Evolutionary conservation across 2,329 filamentous ascomycete species (phyloP).

Genomic region (Xylaria hypoxylon): DNA sequence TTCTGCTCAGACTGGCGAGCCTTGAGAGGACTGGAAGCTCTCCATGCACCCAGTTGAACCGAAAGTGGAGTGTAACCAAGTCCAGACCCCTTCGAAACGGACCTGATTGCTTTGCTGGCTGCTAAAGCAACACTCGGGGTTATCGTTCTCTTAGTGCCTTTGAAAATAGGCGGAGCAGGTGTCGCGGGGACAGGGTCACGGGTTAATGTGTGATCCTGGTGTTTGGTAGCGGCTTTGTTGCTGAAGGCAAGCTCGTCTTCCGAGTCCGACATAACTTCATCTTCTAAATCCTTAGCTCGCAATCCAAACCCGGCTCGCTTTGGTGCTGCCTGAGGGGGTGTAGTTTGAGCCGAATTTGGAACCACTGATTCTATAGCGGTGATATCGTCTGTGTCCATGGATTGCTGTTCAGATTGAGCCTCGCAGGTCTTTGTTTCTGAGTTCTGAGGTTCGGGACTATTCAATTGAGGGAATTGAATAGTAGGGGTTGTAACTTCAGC

Average conservation of each 20-base stretch:
- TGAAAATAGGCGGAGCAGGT: conserved; percentile 54
- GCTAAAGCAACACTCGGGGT: conserved; percentile 47
- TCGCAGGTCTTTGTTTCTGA: conserved; percentile 2
- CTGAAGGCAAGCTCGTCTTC: conserved; percentile 63
- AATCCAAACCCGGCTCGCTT: conserved; percentile 56
- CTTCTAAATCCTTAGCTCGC: conserved; percentile 61
- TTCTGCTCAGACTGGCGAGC: conserved; percentile 47
- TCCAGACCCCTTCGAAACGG: conserved; percentile 49
- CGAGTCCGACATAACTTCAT: conserved; percentile 61
- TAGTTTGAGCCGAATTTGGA: conserved; percentile 40
- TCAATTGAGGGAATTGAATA: background rate
- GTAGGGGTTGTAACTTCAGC: conserved; percentile 45
- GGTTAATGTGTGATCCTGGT: conserved; percentile 45
- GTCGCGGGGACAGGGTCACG: conserved; percentile 55
- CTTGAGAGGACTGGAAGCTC: conserved; percentile 67
- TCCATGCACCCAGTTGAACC: conserved; percentile 71
- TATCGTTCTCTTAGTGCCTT: conserved; percentile 41
- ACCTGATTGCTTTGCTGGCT: conserved; percentile 48
- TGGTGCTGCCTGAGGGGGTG: conserved; percentile 49
- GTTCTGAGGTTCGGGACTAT: conserved; percentile 4
- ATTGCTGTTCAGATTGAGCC: background rate
- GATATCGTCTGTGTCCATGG: conserved; percentile 44
- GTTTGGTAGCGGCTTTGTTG: conserved; percentile 45
- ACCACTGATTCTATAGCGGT: conserved; percentile 20
- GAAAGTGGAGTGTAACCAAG: conserved; percentile 74